Percentiles rank a stretch among this genome's conserved stretches.
phyloP scores from a whole-genome alignment of 1,284 basidiomycete species.

The Irpex lacteus region DNA sequence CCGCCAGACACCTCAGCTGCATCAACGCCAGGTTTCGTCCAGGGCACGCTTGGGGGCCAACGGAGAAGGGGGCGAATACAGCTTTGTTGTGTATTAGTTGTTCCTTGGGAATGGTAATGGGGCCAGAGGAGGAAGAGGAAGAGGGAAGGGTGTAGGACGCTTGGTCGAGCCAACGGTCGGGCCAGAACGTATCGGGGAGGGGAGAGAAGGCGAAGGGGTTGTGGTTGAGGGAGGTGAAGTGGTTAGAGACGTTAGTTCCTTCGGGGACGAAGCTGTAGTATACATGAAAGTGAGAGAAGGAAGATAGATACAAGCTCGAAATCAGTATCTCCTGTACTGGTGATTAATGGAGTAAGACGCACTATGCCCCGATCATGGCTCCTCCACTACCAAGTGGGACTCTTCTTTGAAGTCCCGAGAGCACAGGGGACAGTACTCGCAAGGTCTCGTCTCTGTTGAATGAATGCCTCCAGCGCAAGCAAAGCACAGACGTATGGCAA shows the following conservation, averaged over 20 bases:
- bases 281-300: not conserved
- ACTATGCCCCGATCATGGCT: slow-evolving; percentile 24
- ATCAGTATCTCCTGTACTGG: too few relatives aligned
- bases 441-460: slow-evolving; percentile 35
- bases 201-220: slow-evolving; percentile 41
- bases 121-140: not conserved
- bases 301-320: not conserved
- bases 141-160: not conserved
- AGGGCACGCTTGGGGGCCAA: slow-evolving; percentile 21
- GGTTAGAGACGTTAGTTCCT: slow-evolving; percentile 34
- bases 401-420: slow-evolving; percentile 29
- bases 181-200: slow-evolving; percentile 37
- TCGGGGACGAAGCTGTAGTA: slow-evolving; percentile 36
- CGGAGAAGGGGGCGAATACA: slow-evolving; percentile 20
- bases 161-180: slow-evolving; percentile 39
- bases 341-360: not conserved
- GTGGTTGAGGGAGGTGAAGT: slow-evolving; percentile 36
- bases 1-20: slow-evolving; percentile 21
- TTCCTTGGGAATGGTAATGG: slow-evolving; percentile 3
- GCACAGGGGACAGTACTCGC: slow-evolving; percentile 36
- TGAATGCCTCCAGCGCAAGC: too few relatives aligned
- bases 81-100: slow-evolving; percentile 11
- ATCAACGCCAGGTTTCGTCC: slow-evolving; percentile 23
- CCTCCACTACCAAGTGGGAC: slow-evolving; percentile 28
- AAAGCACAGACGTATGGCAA: too few relatives aligned